Percentiles rank a stretch among this genome's conserved stretches.
Evolutionary conservation across 2,329 filamentous ascomycete genomes (phyloP).

Genomic region (Teratosphaeria pseudoeucalypti): DNA sequence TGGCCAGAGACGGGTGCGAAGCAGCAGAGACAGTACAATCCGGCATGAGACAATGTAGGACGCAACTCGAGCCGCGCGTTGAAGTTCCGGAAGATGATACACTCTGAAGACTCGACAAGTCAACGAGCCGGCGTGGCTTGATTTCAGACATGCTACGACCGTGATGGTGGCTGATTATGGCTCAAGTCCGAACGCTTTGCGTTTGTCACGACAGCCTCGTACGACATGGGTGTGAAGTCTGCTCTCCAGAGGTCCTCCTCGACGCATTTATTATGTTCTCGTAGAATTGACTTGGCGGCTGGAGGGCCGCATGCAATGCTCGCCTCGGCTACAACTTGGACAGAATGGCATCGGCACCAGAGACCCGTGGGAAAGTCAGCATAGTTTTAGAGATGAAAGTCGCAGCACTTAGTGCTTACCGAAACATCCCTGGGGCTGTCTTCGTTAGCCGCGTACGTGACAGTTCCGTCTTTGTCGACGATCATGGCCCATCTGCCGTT

Average conservation of each 20-base stretch:
- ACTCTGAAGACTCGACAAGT: too few species aligned
- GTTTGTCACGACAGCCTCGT: too few species aligned
- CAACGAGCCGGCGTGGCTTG: too few species aligned
- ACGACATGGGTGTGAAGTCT: too few species aligned
- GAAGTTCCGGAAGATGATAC: too few species aligned
- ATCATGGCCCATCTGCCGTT: slow-evolving; percentile 72
- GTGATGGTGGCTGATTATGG: too few species aligned
- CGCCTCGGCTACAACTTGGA: slow-evolving; percentile 13
- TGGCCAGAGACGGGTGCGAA: too few species aligned
- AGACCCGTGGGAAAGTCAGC: slow-evolving; percentile 8
- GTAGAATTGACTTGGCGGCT: neutral
- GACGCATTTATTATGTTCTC: neutral
- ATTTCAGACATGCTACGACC: too few species aligned
- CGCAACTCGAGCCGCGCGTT: too few species aligned
- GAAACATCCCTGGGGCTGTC: slow-evolving; percentile 38
- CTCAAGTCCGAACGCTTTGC: too few species aligned
- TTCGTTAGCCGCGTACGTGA: slow-evolving; percentile 71
- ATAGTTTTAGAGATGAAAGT: neutral
- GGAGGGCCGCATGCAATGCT: neutral
- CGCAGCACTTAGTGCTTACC: slow-evolving; percentile 24
- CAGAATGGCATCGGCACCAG: slow-evolving; percentile 17
- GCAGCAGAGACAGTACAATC: too few species aligned
- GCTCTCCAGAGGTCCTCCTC: neutral
- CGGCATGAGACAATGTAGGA: too few species aligned
- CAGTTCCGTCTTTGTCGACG: slow-evolving; percentile 68